Base-by-base conservation (phyloP, 164 flowering plant genomes). In the Piper betle region DNA sequence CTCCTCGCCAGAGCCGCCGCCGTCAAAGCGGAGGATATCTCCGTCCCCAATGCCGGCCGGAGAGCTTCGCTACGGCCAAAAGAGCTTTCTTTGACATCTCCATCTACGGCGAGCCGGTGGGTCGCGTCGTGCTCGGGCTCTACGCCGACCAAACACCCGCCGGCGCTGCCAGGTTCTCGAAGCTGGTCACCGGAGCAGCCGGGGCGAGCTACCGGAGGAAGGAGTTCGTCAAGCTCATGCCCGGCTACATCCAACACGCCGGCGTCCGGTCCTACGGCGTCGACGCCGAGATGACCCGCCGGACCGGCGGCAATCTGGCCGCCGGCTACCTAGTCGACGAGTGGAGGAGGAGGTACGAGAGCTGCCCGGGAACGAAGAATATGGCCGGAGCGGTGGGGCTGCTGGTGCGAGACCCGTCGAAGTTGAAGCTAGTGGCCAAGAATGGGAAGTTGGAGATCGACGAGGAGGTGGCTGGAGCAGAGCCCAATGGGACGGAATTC, bases 401-500 rank as follows among this genome's bases (percentile, higher is more conserved):
- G 11, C 56, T 89, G 4, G 92, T 90, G 39, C 80, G 92, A 53
- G 87, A 93, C 62, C 98, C 97, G 0, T 66, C 65, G 2, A 87
- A 80, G 65, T 0, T 77, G 70, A 93, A 93, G 81, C 70, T 93
- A 62, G 90, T 93, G 13, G 98, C 97, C 0, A 64, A 83, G 7
- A 20, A 79, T 52, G 98, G 97, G 66, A 90, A 86, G 82, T 72
- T 93, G 52, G 86, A 79, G 81, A 79, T 93, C 18, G 88, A 86
- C 59, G 69, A 87, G 61, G 98, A 92, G 72, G 88, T 86, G 64
- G 84, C 82, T 18, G 82, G 85, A 8, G 61, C 18, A 1, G 85
- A 75, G 17, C 97, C 94, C 1, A 93, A 93, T 66, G 97, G 98
- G 55, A 93, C 97, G 0, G 88, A 89, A 79, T 90, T 93, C 73